phyloP scores from a whole-genome alignment of 169 alveolate species.

The Plasmodium coatneyi region DNA sequence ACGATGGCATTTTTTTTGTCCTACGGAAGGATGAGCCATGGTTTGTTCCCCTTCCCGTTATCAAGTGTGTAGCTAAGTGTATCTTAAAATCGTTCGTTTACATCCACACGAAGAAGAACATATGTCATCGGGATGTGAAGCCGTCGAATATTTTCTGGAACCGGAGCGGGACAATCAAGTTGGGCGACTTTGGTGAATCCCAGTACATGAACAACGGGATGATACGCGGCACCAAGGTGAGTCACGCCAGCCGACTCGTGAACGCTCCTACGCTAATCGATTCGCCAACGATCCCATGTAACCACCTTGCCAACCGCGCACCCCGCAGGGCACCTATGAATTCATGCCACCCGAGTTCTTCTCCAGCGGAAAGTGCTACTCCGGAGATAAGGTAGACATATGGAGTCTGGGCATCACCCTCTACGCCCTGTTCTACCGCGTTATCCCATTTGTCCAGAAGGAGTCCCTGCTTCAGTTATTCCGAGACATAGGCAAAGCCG shows the following conservation, averaged over 20 bases:
- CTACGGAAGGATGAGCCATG: constrained; percentile 10
- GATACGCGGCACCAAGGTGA: constrained; percentile 43
- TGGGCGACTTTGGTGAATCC: constrained; percentile 90
- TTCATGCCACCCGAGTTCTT: constrained; percentile 71
- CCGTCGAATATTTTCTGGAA: constrained; percentile 90
- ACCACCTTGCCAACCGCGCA: neutral
- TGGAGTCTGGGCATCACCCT: constrained; percentile 60
- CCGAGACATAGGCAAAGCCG: constrained; percentile 15
- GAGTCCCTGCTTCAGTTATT: constrained; percentile 11
- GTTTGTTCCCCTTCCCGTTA: constrained; percentile 56
- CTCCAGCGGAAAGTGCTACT: neutral
- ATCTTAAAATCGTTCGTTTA: constrained; percentile 35
- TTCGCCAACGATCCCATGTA: neutral
- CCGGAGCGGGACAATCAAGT: constrained; percentile 84
- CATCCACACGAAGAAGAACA: constrained; percentile 73
- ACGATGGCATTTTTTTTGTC: constrained; percentile 34
- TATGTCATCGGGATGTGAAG: constrained; percentile 91
- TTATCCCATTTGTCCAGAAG: constrained; percentile 17
- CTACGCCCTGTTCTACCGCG: constrained; percentile 40
- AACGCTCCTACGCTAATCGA: neutral
- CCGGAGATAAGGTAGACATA: constrained; percentile 54
- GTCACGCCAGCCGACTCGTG: neutral
- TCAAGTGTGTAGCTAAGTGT: constrained; percentile 34
- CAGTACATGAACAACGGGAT: constrained; percentile 25
- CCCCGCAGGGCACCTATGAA: constrained; percentile 38